phyloP scores from a whole-genome alignment of 75 land plant species.

The Gnetum montanum region DNA sequence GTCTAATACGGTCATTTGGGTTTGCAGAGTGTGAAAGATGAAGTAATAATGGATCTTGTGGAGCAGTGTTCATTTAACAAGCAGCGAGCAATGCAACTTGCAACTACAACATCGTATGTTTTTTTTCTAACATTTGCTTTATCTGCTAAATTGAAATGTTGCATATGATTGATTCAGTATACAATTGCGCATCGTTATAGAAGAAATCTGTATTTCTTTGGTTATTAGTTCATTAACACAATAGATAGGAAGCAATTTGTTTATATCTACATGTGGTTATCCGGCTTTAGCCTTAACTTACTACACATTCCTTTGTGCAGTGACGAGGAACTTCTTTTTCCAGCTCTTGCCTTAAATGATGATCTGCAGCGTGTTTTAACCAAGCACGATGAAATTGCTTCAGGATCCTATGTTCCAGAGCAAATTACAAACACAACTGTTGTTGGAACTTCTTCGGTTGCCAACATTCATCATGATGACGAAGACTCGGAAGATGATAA shows the following conservation, averaged over 20 bases:
- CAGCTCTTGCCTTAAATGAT: constrained; percentile 36
- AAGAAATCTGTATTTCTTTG: too few relatives aligned
- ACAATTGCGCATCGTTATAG: too few relatives aligned
- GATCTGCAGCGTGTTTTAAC: constrained; percentile 36
- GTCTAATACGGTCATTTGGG: too few relatives aligned
- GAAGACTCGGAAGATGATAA: constrained; percentile 1
- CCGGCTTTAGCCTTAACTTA: too few relatives aligned
- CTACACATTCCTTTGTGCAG: constrained; percentile 18
- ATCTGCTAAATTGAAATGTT: too few relatives aligned
- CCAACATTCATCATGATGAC: constrained; percentile 3
- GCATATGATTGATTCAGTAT: too few relatives aligned
- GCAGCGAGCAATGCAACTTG: constrained; percentile 47
- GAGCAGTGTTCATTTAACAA: constrained; percentile 39
- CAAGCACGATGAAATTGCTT: constrained; percentile 37
- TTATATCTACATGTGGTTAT: too few relatives aligned
- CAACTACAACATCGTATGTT: constrained; percentile 37
- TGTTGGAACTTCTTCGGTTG: not conserved
- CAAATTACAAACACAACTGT: not conserved
- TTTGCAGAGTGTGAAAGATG: constrained; percentile 36
- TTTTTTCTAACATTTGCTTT: too few relatives aligned
- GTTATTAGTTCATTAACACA: too few relatives aligned
- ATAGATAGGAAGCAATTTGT: too few relatives aligned
- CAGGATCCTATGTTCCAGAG: constrained; percentile 20
- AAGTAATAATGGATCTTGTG: constrained; percentile 45
- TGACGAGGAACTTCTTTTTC: constrained; percentile 30